Conservation (phyloP, 495 filamentous ascomycete species). For the Ascodesmis nigricans region DNA sequence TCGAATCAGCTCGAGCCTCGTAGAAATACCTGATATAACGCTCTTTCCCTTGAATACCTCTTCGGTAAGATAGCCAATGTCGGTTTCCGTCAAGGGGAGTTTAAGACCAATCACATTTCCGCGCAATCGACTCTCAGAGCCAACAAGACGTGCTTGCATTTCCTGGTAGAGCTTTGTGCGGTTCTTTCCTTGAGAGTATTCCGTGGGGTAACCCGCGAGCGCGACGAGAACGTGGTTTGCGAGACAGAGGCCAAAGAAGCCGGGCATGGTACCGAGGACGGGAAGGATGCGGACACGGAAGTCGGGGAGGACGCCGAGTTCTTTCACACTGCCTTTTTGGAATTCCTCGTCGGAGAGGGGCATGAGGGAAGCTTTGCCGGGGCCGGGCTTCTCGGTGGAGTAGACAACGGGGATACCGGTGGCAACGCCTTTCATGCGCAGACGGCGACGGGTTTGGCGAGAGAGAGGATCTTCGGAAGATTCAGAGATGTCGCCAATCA, state of each 20-base stretch:
- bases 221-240: conserved; percentile 82
- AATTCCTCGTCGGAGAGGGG: conserved; percentile 80
- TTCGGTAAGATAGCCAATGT: conserved; percentile 70
- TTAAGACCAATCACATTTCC: conserved; percentile 48
- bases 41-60: conserved; percentile 75
- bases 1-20: conserved; percentile 48
- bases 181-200: conserved; percentile 60
- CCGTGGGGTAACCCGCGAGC: conserved; percentile 67
- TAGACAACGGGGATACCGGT: conserved; percentile 78
- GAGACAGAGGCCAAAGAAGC: conserved; percentile 71
- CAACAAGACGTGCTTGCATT: conserved; percentile 43
- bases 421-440: conserved; percentile 60
- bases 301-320: conserved; percentile 70
- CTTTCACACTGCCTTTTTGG: conserved; percentile 63
- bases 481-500: conserved; percentile 75
- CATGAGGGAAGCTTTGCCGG: conserved; percentile 73
- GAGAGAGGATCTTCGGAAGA: conserved; percentile 83
- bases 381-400: conserved; percentile 75
- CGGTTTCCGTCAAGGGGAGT: conserved; percentile 50
- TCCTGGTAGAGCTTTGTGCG: conserved; percentile 78
- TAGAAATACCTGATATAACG: conserved; percentile 56
- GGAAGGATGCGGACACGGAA: conserved; percentile 87
- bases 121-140: conserved; percentile 46
- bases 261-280: conserved; percentile 90
- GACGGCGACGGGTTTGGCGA: conserved; percentile 51